These are phyloP conservation scores for Suaeda aralocaspica DNA, from an alignment of 148 eudicot genomes.

Conservation along the genomic window DNA sequence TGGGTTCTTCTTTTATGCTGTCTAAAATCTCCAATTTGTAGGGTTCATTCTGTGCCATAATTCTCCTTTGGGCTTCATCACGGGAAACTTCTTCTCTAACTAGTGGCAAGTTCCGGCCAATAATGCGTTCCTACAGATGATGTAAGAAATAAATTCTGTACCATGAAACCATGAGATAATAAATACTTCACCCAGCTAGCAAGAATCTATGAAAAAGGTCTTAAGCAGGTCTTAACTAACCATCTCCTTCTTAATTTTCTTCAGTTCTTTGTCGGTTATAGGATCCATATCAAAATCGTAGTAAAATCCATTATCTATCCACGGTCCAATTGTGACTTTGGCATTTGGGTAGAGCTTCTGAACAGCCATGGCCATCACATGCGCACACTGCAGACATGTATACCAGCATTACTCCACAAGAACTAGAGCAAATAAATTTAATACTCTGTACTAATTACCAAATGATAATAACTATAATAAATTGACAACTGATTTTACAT, in stretches of 20 bases:
- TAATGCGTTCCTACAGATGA: slow-evolving; percentile 97
- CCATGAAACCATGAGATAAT: slow-evolving; percentile 53
- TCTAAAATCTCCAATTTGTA: slow-evolving; percentile 88
- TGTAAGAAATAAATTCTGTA: slow-evolving; percentile 65
- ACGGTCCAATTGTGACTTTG: slow-evolving; percentile 96
- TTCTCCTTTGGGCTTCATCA: slow-evolving; percentile 86
- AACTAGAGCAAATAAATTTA: not conserved
- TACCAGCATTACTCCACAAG: slow-evolving; percentile 5
- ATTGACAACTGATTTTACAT: not conserved
- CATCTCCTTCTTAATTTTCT: slow-evolving; percentile 97
- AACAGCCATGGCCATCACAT: slow-evolving; percentile 99
- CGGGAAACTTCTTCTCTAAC: slow-evolving; percentile 92
- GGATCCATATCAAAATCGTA: slow-evolving; percentile 99
- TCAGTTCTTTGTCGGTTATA: slow-evolving; percentile 85
- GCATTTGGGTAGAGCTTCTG: slow-evolving; percentile 94
- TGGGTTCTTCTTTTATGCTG: slow-evolving; percentile 86
- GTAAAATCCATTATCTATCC: slow-evolving; percentile 98
- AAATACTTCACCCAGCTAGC: slow-evolving; percentile 37
- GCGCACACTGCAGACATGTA: slow-evolving; percentile 84
- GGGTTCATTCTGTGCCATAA: slow-evolving; percentile 76
- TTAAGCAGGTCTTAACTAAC: slow-evolving; percentile 45
- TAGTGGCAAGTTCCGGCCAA: slow-evolving; percentile 80
- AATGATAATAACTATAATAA: not conserved
- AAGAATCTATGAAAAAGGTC: slow-evolving; percentile 9
- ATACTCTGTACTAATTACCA: not conserved